Conservation (phyloP, 495 filamentous ascomycete species). For the Penicillium samsonianum region DNA sequence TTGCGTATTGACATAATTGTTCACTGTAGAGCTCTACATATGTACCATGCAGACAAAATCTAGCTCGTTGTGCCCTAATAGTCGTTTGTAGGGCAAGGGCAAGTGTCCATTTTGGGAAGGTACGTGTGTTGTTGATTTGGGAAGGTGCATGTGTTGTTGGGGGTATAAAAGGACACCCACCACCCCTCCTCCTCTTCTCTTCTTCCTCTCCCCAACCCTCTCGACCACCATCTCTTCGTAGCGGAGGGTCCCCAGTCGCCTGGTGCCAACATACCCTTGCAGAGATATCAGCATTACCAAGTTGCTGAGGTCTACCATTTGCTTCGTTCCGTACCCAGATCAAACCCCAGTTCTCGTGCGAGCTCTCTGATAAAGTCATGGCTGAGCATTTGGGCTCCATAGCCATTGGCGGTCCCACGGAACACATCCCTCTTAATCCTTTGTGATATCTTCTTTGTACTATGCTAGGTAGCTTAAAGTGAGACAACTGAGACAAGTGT, state of each 20-base stretch:
- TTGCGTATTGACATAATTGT: neutral
- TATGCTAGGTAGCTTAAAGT: neutral
- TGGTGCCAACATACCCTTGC: too few species aligned
- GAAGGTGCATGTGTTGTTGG: too few species aligned
- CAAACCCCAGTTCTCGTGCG: neutral
- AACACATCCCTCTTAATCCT: neutral
- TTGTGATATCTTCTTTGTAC: neutral
- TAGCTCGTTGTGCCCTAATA: too few species aligned
- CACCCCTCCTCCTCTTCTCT: too few species aligned
- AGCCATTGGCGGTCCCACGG: neutral
- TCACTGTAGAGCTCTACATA: neutral
- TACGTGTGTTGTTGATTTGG: too few species aligned
- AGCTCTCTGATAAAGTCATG: neutral
- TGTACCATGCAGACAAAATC: too few species aligned
- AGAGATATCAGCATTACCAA: neutral
- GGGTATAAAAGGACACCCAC: too few species aligned
- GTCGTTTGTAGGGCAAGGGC: neutral
- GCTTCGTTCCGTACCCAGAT: neutral
- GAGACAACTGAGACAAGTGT: neutral
- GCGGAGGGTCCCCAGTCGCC: too few species aligned
- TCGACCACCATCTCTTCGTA: too few species aligned
- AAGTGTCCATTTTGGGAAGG: neutral
- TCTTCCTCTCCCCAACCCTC: too few species aligned
- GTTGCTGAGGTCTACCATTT: neutral
- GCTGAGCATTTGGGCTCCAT: neutral